Conservation (phyloP, 805 yeast species). For the Candida michaelii region DNA sequence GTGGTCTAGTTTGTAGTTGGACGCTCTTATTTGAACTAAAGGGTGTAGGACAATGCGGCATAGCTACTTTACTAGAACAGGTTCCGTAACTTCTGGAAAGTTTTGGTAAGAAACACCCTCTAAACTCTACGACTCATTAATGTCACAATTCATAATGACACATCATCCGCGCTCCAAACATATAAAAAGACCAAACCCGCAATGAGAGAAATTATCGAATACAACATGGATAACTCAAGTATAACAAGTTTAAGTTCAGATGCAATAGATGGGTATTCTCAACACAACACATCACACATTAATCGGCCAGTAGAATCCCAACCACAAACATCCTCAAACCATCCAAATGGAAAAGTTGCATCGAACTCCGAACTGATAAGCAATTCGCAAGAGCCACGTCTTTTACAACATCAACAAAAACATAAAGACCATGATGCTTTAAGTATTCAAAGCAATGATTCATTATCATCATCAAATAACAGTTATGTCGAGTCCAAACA, state of each 20-base stretch:
- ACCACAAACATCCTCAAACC: background rate
- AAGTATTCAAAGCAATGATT: slow-evolving; percentile 12
- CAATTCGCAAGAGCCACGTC: background rate
- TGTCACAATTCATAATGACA: background rate
- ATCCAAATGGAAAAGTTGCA: background rate
- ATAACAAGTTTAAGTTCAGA: slow-evolving; percentile 7
- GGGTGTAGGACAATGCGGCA: no score
- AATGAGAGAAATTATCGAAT: background rate
- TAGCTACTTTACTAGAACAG: no score
- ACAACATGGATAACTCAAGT: slow-evolving; percentile 5
- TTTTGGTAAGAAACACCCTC: no score
- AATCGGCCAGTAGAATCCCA: background rate
- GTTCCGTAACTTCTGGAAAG: no score
- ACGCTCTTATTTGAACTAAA: no score
- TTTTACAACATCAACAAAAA: background rate
- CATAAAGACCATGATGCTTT: slow-evolving; percentile 1
- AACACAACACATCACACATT: background rate
- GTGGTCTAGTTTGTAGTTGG: no score
- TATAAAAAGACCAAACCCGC: background rate
- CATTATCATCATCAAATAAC: slow-evolving; percentile 5
- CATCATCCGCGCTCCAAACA: background rate
- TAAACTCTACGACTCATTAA: no score
- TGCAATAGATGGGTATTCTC: background rate
- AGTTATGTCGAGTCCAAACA: background rate
- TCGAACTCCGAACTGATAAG: background rate